A percentile compares a stretch with the other conserved stretches of the same genome.
phyloP scores from a whole-genome alignment of 139 green algal species.

The Ulvella scutata region DNA sequence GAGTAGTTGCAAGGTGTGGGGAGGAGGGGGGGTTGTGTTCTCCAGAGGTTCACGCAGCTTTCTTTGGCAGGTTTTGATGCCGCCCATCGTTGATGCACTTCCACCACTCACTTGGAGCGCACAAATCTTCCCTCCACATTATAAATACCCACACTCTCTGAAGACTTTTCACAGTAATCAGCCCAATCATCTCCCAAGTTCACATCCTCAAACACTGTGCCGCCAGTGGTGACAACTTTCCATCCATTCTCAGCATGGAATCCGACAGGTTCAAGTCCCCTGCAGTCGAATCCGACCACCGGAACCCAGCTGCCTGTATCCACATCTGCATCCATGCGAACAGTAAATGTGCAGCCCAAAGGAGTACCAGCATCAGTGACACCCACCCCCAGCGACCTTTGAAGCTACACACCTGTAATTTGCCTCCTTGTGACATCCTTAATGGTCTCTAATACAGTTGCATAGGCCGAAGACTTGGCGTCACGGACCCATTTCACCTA shows the following conservation, averaged over 20 bases:
- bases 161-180: not conserved
- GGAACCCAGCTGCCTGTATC: not conserved
- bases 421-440: not conserved
- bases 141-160: not conserved
- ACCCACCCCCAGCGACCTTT: not conserved
- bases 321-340: not conserved
- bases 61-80: too few relatives aligned
- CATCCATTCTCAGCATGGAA: constrained; percentile 3
- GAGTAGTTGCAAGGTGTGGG: too few relatives aligned
- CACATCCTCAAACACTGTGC: not conserved
- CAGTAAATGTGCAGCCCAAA: not conserved
- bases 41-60: too few relatives aligned
- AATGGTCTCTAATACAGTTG: not conserved
- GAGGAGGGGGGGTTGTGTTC: too few relatives aligned
- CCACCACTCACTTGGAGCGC: not conserved
- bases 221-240: not conserved
- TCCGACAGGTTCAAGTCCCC: not conserved
- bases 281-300: not conserved
- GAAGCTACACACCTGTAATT: not conserved
- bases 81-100: too few relatives aligned
- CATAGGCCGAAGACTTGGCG: not conserved
- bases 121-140: not conserved
- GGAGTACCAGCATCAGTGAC: not conserved
- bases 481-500: not conserved
- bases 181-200: not conserved